Evolutionary conservation across 345 rosid genomes (phyloP).

Genomic region (Salix viminalis): DNA sequence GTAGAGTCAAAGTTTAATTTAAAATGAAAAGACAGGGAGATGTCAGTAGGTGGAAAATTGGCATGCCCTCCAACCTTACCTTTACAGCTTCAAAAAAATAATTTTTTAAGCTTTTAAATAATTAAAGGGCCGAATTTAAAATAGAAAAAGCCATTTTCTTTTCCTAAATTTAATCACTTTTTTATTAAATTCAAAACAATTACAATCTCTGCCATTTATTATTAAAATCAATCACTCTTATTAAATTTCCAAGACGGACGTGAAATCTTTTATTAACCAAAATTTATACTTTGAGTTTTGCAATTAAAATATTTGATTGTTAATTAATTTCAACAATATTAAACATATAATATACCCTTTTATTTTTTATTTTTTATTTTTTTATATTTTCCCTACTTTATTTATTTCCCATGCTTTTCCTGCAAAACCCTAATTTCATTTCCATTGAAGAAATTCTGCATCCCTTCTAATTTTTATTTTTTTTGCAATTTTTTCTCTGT

Average conservation of each 20-base stretch:
- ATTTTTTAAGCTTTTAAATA: constrained; percentile 19
- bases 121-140: constrained; percentile 22
- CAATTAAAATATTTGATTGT: constrained; percentile 57
- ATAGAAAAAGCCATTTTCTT: constrained; percentile 29
- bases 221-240: constrained; percentile 20
- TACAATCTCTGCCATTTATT: constrained; percentile 27
- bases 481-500: constrained; percentile 25
- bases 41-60: constrained; percentile 61
- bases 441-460: constrained; percentile 41
- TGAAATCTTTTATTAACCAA: constrained; percentile 84
- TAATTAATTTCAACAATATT: constrained; percentile 44
- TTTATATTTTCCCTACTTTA: constrained; percentile 30
- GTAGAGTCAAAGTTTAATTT: constrained; percentile 39
- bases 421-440: constrained; percentile 74
- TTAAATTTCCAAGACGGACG: constrained; percentile 87
- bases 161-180: constrained; percentile 18
- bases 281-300: constrained; percentile 69
- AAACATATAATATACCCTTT: constrained; percentile 27
- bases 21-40: constrained; percentile 43
- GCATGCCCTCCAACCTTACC: constrained; percentile 49
- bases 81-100: constrained; percentile 50
- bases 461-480: constrained; percentile 5
- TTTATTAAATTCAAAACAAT: not conserved
- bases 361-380: constrained; percentile 14
- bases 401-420: constrained; percentile 42